Evolutionary conservation across 306 rosid genomes (phyloP).

Genomic region (Prunus davidiana): DNA sequence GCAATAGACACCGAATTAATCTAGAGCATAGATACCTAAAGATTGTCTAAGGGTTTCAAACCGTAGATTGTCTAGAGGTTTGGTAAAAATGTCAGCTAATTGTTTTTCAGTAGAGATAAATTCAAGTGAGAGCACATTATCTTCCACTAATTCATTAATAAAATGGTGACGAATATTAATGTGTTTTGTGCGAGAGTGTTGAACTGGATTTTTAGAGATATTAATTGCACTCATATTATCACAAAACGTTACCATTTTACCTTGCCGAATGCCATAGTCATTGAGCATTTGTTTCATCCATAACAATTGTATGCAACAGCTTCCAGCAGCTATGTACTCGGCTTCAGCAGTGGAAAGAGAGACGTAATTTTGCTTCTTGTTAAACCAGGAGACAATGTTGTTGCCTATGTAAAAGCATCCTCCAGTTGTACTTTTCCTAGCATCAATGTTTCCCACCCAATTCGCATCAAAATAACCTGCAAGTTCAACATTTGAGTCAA

Average conservation of each 20-base stretch:
- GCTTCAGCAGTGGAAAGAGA: background rate
- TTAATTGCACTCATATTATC: background rate
- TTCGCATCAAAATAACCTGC: background rate
- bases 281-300: background rate
- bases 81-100: too few relatives aligned
- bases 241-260: background rate
- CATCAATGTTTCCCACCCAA: background rate
- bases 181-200: background rate
- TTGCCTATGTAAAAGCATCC: background rate
- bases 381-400: background rate
- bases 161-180: background rate
- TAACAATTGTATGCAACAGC: background rate
- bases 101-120: too few relatives aligned
- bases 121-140: background rate
- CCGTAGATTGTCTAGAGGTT: too few relatives aligned
- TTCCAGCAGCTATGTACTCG: background rate
- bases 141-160: background rate
- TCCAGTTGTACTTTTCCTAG: too few relatives aligned
- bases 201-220: background rate
- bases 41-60: too few relatives aligned
- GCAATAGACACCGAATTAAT: too few relatives aligned
- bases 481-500: background rate
- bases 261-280: background rate
- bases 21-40: too few relatives aligned
- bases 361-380: too few relatives aligned